Evolutionary conservation across 169 alveolate genomes (phyloP).

Genomic region (Perkinsus olseni): DNA sequence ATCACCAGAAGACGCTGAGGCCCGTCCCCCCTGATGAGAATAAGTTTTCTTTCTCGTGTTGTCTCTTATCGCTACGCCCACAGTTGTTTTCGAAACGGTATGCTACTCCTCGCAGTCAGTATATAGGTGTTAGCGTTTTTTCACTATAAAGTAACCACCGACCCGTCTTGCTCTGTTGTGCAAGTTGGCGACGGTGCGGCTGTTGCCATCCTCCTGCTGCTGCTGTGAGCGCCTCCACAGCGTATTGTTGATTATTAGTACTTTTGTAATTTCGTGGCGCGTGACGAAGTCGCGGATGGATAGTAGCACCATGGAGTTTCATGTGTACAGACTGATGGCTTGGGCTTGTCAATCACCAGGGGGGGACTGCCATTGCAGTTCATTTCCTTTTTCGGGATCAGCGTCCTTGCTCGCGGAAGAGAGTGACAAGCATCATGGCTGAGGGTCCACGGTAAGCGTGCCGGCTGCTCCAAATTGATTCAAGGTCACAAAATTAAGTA

Average conservation of each 20-base stretch:
- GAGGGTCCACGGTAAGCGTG: background rate
- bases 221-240: too few relatives aligned
- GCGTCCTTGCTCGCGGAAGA: background rate
- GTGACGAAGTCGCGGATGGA: background rate
- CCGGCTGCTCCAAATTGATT: background rate
- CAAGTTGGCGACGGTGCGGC: too few relatives aligned
- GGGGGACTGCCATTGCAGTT: background rate
- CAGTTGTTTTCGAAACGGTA: too few relatives aligned
- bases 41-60: background rate
- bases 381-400: background rate
- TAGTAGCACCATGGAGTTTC: background rate
- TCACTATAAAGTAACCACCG: too few relatives aligned
- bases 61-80: background rate
- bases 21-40: background rate
- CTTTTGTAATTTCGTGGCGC: background rate
- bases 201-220: too few relatives aligned
- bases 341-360: background rate
- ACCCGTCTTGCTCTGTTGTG: too few relatives aligned
- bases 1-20: background rate
- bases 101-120: too few relatives aligned
- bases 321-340: background rate
- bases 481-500: too few relatives aligned
- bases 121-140: too few relatives aligned
- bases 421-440: background rate
- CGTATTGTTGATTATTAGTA: background rate